Base-by-base conservation (phyloP, 1,284 basidiomycete genomes). In the Ustilago shanxiensis region DNA sequence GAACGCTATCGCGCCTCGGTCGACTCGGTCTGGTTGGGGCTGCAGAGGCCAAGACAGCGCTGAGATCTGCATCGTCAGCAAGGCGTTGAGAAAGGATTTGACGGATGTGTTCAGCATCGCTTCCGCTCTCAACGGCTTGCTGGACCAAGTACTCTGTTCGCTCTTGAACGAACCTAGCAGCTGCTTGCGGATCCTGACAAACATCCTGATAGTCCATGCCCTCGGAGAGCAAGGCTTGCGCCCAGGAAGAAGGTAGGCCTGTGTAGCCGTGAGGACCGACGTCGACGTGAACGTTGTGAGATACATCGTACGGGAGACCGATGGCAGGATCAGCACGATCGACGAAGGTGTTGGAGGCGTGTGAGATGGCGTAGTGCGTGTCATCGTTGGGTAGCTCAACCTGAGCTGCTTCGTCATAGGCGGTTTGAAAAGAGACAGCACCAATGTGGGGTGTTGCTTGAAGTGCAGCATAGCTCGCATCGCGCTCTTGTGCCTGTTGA, bases 251-350 rank as follows among this genome's bases (percentile, higher is more conserved):
- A 6, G 80, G 80, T 20, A 82, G 45, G 3, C 80, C 80, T 0
- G 79, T 80, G 47, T 79, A 80, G 33, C 80, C 80, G 20, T 77
- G 67, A 26, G 80, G 80, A 22, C 79, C 79, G 24, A 82, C 52
- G 29, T 82, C 79, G 41, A 82, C 80, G 57, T 82, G 80, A 4
- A 82, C 80, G 28, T 82, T 82, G 70, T 82, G 80, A 2, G 72
- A 49, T 59, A 82, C 79, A 45, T 75, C 60, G 57, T 66, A 81
- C 14, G 80, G 80, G 14, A 81, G 61, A 16, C 80, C 66, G 44
- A 82, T 82, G n/a, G 51, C 57, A 3, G 80, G 71, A 44, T 82
- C 80, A 16, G 71, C 69, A 45, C 60, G 35, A 45, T 74, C 62
- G 11, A 64, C 57, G 24, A 67, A 77, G 2, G 60, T 35, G 41